Evolutionary conservation across 2,329 filamentous ascomycete genomes (phyloP), one percentile per base, ranked within the genome.

Genomic region (Periglandula ipomoeae): DNA sequence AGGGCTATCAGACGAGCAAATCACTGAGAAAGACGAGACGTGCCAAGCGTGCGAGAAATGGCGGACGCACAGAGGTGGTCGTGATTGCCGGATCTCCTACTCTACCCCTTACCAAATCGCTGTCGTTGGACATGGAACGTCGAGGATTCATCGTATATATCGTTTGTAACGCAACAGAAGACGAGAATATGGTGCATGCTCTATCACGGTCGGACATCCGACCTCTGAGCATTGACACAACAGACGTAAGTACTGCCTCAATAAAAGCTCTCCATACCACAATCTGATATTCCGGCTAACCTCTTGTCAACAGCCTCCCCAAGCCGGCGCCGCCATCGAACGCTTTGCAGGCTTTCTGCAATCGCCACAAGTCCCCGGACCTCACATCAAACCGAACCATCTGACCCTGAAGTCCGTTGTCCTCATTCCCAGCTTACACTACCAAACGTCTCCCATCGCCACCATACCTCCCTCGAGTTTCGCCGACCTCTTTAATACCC

Each of bases 71-170:
- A 54, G 93, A 98, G 66, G 91, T 97, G 5, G 72, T 82, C 63
- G 86, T 97, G 24, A 78, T 97, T 53, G 89, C 89, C 20, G 91
- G 91, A n/a, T 89, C 88, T 19, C 86, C 89, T 2, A 81, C 84
- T 44, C 82, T 95, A 59, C 86, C 90, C 15, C 75, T 96, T 60
- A 91, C 89, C 6, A 85, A 84, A 59, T 89, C 88, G 10, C 73
- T 97, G 47, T 82, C 89, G 2, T 69, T 90, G 43, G 93, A 98
- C 61, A 73, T 98, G 56, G 93, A 97, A 69, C 77, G 89, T 51
- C 81, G 89, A 55, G 93, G 93, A 4, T 97, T 94, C 65, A 87
- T 97, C 52, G 88, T 97, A 49, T 98, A 89, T 65, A 75, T 98
- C 52, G 87, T 95, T 1, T 91, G 89, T 59, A 85, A 82, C 54